Evolutionary conservation across 306 rosid genomes (phyloP), one percentile per base, ranked within the genome.

Genomic region (Malus sylvestris): DNA sequence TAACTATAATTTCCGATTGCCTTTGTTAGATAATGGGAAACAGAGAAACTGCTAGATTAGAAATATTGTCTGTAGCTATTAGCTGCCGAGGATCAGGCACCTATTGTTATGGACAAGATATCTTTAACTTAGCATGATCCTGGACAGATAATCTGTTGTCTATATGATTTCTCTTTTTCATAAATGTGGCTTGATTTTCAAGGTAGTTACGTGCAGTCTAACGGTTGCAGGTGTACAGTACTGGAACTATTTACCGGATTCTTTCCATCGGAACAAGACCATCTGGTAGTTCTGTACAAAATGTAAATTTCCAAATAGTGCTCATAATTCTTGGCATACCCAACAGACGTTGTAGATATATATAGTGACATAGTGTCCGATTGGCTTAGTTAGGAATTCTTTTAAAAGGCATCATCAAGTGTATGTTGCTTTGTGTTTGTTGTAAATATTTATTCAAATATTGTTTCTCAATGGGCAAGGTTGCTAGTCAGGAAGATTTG

Each of bases 321-420:
- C 27, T 20, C 27, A 33, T 4, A 33, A 32, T 11, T 66, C 4
- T 20, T 35, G 19, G n/a, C 68, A 29, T 29, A 10, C 32, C 32
- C 57, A 51, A 27, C 64, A 61, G 57, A 62, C 74, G 74, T 70
- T 68, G 66, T 74, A 78, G 77, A 69, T 82, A 23, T 68, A 69
- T 82, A 23, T 68, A 51, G 45, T 55, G 63, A 69, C 80, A 23
- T 68, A 51, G 45, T 55, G 63, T 53, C 67, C 71, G 80, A 78
- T 81, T 85, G 81, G 79, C 81, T 10, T 81, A 81, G 79, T 25
- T 77, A 52, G 57, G 16, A 14, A 85, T 86, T 90, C 87, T 82
- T 90, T 86, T 52, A 83, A 75, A 72, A 59, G 58, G 71, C 63
- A 38, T 61, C 59, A 74, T 67, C 72, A 67, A 69, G 58, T 85